Evolutionary conservation across 768 basidiomycete species (phyloP).

Genomic region (Mycena haematopus): DNA sequence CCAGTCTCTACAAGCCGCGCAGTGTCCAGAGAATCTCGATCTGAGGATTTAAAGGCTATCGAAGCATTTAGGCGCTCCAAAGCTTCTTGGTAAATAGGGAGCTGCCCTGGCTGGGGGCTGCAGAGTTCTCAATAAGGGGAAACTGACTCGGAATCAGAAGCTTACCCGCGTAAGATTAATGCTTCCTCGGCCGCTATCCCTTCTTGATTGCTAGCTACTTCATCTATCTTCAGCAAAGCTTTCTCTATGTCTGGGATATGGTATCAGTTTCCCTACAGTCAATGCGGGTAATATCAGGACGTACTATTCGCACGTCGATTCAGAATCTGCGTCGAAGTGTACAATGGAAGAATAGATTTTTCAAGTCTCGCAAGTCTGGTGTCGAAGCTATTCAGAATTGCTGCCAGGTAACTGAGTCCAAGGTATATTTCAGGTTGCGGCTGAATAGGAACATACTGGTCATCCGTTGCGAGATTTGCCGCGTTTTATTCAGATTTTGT

Average conservation of each 20-base stretch:
- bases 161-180: conserved; percentile 78
- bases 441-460: conserved; percentile 58
- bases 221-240: conserved; percentile 78
- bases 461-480: conserved; percentile 86
- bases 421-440: conserved; percentile 10
- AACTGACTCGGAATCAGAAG: conserved; percentile 7
- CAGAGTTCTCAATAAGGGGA: background rate
- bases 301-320: conserved; percentile 75
- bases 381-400: conserved; percentile 85
- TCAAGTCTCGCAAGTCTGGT: conserved; percentile 82
- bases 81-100: conserved; percentile 71
- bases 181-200: conserved; percentile 81
- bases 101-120: conserved; percentile 75
- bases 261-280: background rate
- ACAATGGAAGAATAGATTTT: conserved; percentile 85
- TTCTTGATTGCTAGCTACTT: conserved; percentile 76
- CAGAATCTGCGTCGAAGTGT: conserved; percentile 76
- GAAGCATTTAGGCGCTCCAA: conserved; percentile 73
- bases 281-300: conserved; percentile 36
- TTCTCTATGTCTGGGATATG: conserved; percentile 73
- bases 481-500: conserved; percentile 87
- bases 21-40: conserved; percentile 30
- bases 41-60: conserved; percentile 32
- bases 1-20: conserved; percentile 85
- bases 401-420: conserved; percentile 52